Evolutionary conservation across 208 protist species (phyloP), one percentile per base, ranked within the genome.

Genomic region (Crithidia mellificae): DNA sequence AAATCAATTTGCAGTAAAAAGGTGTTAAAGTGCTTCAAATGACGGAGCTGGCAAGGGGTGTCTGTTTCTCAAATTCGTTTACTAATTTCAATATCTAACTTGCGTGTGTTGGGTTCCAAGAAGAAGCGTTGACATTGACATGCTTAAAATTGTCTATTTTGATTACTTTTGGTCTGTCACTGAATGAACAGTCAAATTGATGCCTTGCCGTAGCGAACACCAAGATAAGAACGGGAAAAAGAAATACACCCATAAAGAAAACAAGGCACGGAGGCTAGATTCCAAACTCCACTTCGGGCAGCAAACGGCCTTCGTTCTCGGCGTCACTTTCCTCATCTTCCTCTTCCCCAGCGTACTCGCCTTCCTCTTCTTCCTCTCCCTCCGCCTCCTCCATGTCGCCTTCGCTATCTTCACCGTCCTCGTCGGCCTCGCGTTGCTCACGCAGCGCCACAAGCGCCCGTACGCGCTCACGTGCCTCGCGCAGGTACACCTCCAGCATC

Each of bases 211-310:
- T 41, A 15, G 36, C 12, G 36, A 41, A 41, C 12, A 15, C 36
- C 36, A 15, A 12, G 36, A 12, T 12, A 41, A 41, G 6, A 12
- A 12, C 6, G 12, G 12, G 36, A 46, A 6, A 46, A 17, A 46
- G 4, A 17, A 46, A 46, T n/a, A n/a, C 41, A 46, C 3, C 4
- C 17, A 46, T n/a, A 46, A 46, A 20, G 14, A 46, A 5, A 12
- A 38, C 34, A 12, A 38, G 34, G 11, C 12, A 15, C 8, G 4
- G 41, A 46, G 15, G 1, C 25, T 50, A 87, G 27, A 87, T 84
- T 14, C 74, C 78, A 62, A 87, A 87, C 51, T 81, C 78, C 12
- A 82, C 61, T 1, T 83, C 78, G 19, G 82, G 78, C 6, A 87
- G 65, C 4, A 87, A 44, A 27, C 47, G 68, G 27, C 64, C 34